phyloP scores from a whole-genome alignment of 768 basidiomycete species.

The Leccinum rimulosum region DNA sequence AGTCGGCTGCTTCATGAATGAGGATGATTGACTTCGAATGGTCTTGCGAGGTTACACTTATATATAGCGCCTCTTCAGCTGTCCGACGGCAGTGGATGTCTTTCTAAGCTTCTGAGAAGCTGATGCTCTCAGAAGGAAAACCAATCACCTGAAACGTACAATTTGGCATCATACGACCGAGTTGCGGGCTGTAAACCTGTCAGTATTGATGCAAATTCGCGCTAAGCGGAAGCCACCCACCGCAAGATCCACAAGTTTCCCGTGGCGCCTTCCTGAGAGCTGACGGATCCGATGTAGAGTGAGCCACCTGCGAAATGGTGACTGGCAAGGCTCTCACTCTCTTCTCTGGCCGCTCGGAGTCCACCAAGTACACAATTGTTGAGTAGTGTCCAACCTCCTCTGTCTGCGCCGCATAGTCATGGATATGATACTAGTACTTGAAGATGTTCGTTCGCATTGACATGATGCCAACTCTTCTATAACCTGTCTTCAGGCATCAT shows the following conservation, averaged over 20 bases:
- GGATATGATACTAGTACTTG: too few relatives aligned
- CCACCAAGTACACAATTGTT: background rate
- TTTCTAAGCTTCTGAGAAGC: background rate
- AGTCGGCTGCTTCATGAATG: background rate
- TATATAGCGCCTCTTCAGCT: background rate
- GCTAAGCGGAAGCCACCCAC: background rate
- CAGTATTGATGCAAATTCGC: background rate
- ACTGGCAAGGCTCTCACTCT: background rate
- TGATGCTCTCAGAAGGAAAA: background rate
- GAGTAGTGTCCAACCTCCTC: background rate
- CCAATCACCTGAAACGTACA: background rate
- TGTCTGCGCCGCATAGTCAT: background rate
- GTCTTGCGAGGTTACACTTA: background rate
- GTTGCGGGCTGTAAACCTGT: background rate
- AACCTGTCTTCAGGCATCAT: background rate
- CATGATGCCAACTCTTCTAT: too few relatives aligned
- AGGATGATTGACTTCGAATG: background rate
- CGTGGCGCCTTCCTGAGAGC: background rate
- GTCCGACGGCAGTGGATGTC: background rate
- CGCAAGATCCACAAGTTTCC: background rate
- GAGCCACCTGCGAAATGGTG: background rate
- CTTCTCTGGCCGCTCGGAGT: background rate
- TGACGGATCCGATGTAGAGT: background rate
- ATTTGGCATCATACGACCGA: background rate
- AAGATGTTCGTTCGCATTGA: too few relatives aligned